These are phyloP conservation scores for Aureobasidium namibiae DNA, from an alignment of 2,329 filamentous ascomycete genomes.

Conservation along the genomic window DNA sequence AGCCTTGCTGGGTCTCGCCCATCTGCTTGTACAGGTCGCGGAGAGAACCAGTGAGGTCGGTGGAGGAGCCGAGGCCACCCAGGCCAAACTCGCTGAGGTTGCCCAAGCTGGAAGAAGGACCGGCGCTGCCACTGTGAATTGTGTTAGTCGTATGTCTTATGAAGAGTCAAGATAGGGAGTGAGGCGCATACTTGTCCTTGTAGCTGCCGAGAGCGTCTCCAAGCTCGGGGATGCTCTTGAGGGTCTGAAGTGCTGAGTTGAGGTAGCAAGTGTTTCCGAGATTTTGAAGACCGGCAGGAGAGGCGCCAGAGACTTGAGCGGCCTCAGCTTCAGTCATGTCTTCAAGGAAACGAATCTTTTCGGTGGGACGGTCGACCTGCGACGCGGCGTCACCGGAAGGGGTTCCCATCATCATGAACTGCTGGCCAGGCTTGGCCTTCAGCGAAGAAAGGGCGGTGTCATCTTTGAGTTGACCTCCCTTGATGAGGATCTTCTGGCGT, in stretches of 20 bases:
- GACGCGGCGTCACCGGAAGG: slow-evolving; percentile 57
- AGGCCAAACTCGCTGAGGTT: slow-evolving; percentile 48
- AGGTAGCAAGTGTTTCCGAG: slow-evolving; percentile 97
- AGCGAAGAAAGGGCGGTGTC: slow-evolving; percentile 79
- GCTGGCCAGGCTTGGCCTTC: slow-evolving; percentile 75
- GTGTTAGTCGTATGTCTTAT: background rate
- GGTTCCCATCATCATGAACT: slow-evolving; percentile 95
- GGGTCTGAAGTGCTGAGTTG: slow-evolving; percentile 90
- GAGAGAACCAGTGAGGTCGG: slow-evolving; percentile 69
- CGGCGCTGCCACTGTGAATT: background rate
- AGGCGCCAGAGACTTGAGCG: slow-evolving; percentile 73
- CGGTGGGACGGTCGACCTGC: slow-evolving; percentile 62
- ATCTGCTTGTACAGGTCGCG: slow-evolving; percentile 82
- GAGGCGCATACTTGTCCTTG: slow-evolving; percentile 21
- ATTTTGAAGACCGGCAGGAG: slow-evolving; percentile 80
- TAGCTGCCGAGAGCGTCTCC: slow-evolving; percentile 68
- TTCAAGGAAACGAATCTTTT: slow-evolving; percentile 80
- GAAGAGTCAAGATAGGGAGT: background rate
- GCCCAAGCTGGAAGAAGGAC: slow-evolving; percentile 22
- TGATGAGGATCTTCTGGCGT: slow-evolving; percentile 90
- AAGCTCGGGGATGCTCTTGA: slow-evolving; percentile 83
- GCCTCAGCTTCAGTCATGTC: slow-evolving; percentile 96
- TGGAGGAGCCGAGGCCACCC: slow-evolving; percentile 49
- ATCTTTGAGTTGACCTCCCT: slow-evolving; percentile 91
- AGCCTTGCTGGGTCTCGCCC: slow-evolving; percentile 80